Evolutionary conservation across 176 grass and related monocot genomes (phyloP), one percentile per base, ranked within the genome.

Genomic region (Zizania latifolia): DNA sequence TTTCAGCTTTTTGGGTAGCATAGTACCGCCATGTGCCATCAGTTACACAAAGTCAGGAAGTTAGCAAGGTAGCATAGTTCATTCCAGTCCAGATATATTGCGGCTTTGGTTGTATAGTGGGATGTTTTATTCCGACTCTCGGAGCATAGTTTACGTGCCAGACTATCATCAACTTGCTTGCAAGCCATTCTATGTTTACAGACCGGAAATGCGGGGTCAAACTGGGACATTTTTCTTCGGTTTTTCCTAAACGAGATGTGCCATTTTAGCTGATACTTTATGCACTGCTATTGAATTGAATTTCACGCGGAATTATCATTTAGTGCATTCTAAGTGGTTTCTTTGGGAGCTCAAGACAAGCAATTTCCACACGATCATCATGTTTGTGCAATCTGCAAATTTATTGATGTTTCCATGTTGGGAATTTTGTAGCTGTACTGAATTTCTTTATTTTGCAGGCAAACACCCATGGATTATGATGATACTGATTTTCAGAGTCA

Each of bases 391-490:
- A 63, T 68, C 62, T 8, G 40, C 7, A 37, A 68, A 69, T 75
- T 72, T 48, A 31, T 33, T 31, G 34, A 23, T 34, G 16, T 30
- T 31, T 2, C 17, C 38, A 59, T 63, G 26, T 66, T 72, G 15
- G 24, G 43, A 43, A 10, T 23, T 69, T 75, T 2, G 0, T 62
- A n/a, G n/a, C 62, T 61, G 55, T 56, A 72, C 69, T 41, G 76
- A 43, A 30, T 48, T 23, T 84, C 33, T 58, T 16, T 44, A 70
- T 77, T 38, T 68, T 79, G 59, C 85, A 99, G 96, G 85, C 68
- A 44, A 86, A 81, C 63, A 95, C 85, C 92, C 84, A 99, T 99
- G 96, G 96, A 99, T 88, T 84, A 88, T 99, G 92, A 99, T 17
- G 85, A 99, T 79, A 78, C 57, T 77, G 89, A 95, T 74, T 92